Evolutionary conservation across 768 basidiomycete genomes (phyloP), one percentile per base, ranked within the genome.

Genomic region (Lactarius deliciosus): DNA sequence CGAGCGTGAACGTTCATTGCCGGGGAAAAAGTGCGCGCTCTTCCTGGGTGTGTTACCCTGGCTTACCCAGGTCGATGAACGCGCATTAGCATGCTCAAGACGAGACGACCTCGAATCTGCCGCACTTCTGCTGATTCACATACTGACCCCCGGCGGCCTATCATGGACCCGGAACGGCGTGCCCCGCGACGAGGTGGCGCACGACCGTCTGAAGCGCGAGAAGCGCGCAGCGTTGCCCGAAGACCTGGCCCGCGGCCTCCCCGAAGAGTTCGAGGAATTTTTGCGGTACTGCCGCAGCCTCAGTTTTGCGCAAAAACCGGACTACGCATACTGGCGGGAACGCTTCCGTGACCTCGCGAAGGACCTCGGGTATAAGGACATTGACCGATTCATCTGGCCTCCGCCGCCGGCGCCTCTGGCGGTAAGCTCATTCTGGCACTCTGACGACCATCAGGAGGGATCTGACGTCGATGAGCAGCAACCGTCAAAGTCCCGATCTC

Each of bases 141-240:
- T 92, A 30, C 80, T 92, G 54, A 92, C 87, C 7, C 90, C 90
- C 2, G 83, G 85, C 18, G 90, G 90, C 10, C 82, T 92, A 28
- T 77, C 84, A 20, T 92, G 90, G 90, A 92, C 89, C 47, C 83
- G 90, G 28, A 88, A 89, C 67, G 90, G 90, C n/a, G 83, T 92
- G 16, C 90, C 90, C 9, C 89, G 88, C 70, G 86, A 86, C 7
- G 83, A 86, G 25, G 80, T 78, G 20, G 85, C 85, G 11, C 90
- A 91, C 75, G 78, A 82, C 34, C 80, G 79, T 3, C 76, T 92
- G 18, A 91, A 86, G 62, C 81, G 80, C n/a, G 85, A 84, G 65
- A 92, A 92, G 74, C 79, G 79, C 53, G 75, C 73, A 41, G 85
- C 88, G 1, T 79, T 78, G 0, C 85, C 89, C 36, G 88, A 90